These are phyloP conservation scores for Sechiopsis laciniata DNA, from an alignment of 306 rosid species.

Conservation along the genomic window DNA sequence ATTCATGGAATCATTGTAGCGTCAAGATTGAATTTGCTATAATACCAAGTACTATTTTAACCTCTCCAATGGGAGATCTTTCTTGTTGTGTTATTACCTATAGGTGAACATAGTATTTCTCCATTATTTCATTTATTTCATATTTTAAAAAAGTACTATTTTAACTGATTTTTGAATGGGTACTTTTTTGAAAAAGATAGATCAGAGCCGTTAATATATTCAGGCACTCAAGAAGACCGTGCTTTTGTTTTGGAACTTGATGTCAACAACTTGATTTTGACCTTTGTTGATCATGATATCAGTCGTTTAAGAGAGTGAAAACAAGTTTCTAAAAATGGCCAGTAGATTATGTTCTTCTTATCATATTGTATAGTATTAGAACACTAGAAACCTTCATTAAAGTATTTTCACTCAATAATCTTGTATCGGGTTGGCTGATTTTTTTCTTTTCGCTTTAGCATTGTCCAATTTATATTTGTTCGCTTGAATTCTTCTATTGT, in stretches of 20 bases:
- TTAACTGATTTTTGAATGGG: neutral
- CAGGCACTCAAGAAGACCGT: neutral
- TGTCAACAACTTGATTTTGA: neutral
- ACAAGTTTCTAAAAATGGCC: neutral
- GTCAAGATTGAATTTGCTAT: neutral
- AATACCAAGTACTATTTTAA: neutral
- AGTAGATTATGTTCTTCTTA: neutral
- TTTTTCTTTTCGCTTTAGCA: neutral
- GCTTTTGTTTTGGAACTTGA: neutral
- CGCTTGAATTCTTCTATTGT: neutral
- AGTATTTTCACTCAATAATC: neutral
- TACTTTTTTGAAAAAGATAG: neutral
- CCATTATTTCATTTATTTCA: no score
- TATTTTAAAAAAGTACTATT: no score
- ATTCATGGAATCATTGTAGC: neutral
- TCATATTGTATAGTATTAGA: no score
- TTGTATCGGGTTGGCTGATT: neutral
- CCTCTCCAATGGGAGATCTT: no score
- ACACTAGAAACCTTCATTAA: neutral
- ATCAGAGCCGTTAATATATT: neutral
- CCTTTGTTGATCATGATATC: neutral
- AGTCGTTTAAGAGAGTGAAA: neutral
- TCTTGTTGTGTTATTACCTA: no score
- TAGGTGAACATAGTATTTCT: no score
- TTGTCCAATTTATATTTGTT: neutral